Evolutionary conservation across 1,284 basidiomycete genomes (phyloP), one percentile per base, ranked within the genome.

Genomic region (Ustilago lituana): DNA sequence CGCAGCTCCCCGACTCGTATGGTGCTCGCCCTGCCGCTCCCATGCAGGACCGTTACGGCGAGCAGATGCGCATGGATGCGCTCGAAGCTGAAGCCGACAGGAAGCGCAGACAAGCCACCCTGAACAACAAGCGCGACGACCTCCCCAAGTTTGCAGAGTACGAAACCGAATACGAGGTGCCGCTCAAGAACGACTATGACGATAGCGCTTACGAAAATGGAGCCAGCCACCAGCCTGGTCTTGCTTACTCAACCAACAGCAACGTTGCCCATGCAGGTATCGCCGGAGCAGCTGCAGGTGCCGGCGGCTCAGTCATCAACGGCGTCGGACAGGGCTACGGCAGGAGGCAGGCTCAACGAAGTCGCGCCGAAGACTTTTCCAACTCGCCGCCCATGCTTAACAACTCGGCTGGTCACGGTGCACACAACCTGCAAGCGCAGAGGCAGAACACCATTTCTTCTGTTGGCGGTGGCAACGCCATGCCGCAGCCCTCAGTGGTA

Each of bases 61-160:
- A 70, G 26, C 67, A 74, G 38, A 79, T 79, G 77, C 66, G 77
- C n/a, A 72, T 79, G 76, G 74, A 79, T 27, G 77, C 77, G 3
- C 55, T 79, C 40, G 57, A 71, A 12, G 77, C 77, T 10, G 77
- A 79, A 49, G 46, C 48, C 15, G 75, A 78, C 45, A 50, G 77
- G 29, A 72, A 74, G 40, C 46, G 60, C 10, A 64, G 75, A 31
- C 77, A 76, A 40, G 60, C 48, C 3, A 65, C 65, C 1, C 38
- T 65, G 31, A 38, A 44, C 11, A 20, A 19, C 11, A 52, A 35
- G 17, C 43, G 40, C 14, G 47, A 43, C 17, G 73, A 77, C 35
- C 70, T 79, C n/a, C 77, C 77, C 60, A 70, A 77, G 32, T 79
- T 79, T 43, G 77, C 76, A 29, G 74, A 73, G 36, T 79, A 77